Conservation (phyloP, 495 filamentous ascomycete species). For the Lophiostoma macrostomum region DNA sequence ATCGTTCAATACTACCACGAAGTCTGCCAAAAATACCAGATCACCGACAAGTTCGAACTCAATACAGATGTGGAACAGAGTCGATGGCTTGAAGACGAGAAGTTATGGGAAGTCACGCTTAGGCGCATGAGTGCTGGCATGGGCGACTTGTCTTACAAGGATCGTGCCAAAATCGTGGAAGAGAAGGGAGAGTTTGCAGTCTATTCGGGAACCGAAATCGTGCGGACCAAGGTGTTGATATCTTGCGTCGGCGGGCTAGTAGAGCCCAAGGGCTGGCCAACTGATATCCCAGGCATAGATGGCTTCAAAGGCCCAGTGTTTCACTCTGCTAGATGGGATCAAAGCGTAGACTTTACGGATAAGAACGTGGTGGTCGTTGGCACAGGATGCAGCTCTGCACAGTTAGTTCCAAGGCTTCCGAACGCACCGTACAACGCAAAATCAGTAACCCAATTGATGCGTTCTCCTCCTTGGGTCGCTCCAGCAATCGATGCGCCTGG, state of each 20-base stretch:
- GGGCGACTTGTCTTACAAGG: slow-evolving; percentile 35
- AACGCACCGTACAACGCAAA: slow-evolving; percentile 45
- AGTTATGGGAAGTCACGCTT: slow-evolving; percentile 42
- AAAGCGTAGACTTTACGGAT: slow-evolving; percentile 34
- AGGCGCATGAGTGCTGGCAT: slow-evolving; percentile 34
- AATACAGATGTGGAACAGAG: slow-evolving; percentile 56
- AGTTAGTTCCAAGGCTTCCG: slow-evolving; percentile 35
- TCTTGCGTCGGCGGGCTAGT: slow-evolving; percentile 52
- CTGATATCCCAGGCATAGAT: slow-evolving; percentile 38
- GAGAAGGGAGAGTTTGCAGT: slow-evolving; percentile 33
- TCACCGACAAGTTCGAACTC: slow-evolving; percentile 59
- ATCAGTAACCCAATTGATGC: slow-evolving; percentile 61
- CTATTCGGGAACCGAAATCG: slow-evolving; percentile 31
- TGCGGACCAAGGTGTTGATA: slow-evolving; percentile 45
- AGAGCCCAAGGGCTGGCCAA: slow-evolving; percentile 51
- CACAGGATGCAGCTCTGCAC: slow-evolving; percentile 38
- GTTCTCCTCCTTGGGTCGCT: slow-evolving; percentile 61
- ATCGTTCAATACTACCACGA: slow-evolving; percentile 57
- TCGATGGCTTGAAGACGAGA: slow-evolving; percentile 56
- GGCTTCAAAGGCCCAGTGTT: slow-evolving; percentile 36
- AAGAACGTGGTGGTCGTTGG: slow-evolving; percentile 40
- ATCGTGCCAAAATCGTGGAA: slow-evolving; percentile 30
- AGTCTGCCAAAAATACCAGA: slow-evolving; percentile 56
- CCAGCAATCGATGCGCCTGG: slow-evolving; percentile 41
- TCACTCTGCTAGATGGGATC: slow-evolving; percentile 37